Conservation (phyloP, 1,139 yeast species). For the Candida tropicalis region DNA sequence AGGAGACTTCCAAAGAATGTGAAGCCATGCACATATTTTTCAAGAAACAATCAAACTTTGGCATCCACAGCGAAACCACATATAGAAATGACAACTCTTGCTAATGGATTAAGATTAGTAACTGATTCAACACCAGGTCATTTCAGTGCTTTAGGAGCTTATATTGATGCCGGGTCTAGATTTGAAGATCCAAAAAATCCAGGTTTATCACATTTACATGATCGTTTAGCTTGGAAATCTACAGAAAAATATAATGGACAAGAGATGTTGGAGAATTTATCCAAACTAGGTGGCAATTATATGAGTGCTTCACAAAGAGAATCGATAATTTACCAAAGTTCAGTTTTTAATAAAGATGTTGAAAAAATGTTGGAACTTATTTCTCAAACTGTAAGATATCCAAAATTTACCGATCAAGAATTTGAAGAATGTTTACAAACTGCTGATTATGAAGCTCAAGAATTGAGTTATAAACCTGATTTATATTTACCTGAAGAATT, state of each 20-base stretch:
- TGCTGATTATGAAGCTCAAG: conserved; percentile 80
- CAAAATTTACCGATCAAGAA: conserved; percentile 69
- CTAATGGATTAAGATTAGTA: conserved; percentile 81
- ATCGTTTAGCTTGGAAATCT: conserved; percentile 85
- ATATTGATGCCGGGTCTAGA: conserved; percentile 88
- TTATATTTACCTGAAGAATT: conserved; percentile 82
- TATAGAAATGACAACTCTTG: conserved; percentile 52
- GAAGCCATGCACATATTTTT: background rate
- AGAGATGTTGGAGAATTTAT: conserved; percentile 75
- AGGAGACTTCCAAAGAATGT: background rate
- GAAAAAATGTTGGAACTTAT: conserved; percentile 78
- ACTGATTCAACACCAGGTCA: conserved; percentile 90
- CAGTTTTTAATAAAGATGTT: conserved; percentile 87
- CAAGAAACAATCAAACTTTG: background rate
- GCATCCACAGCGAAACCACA: conserved; percentile 1
- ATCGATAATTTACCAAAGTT: conserved; percentile 89
- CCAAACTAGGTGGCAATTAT: conserved; percentile 88
- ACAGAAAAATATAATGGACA: conserved; percentile 63
- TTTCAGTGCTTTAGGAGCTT: conserved; percentile 88
- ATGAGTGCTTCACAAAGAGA: conserved; percentile 95
- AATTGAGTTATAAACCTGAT: conserved; percentile 84
- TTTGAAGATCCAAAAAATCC: conserved; percentile 59
- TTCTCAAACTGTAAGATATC: conserved; percentile 78
- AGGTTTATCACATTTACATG: conserved; percentile 84
- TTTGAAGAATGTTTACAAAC: conserved; percentile 72